Base-by-base conservation (phyloP, 2,329 filamentous ascomycete species). In the Neonectria faginata region DNA sequence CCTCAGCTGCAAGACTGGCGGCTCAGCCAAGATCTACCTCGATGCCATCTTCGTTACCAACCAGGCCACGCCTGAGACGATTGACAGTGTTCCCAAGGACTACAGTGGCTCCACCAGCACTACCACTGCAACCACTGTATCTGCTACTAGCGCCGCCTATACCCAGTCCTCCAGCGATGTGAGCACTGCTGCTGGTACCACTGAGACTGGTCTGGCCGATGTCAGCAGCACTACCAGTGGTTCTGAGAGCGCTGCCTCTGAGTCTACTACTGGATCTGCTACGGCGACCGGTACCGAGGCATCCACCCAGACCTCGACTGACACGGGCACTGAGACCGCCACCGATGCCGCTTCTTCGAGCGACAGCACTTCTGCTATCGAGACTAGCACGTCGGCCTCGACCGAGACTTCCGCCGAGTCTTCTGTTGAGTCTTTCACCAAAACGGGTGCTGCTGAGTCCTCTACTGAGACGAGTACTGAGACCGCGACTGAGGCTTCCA, bases 1-100 rank as follows among this genome's bases (percentile, higher is more conserved):
- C 16, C 59, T 71, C 3, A 62, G 48, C 1, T 72, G 70, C 31
- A 22, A 12, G 4, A 31, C n/a, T 6, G 62, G 68, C 5, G 62
- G 56, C 2, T 14, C 54, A 1, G 65, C 67, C 0, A 6, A 39
- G 0, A 45, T 72, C 11, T 60, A 69, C 10, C 33, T 72, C 1
- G 69, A 72, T 18, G 67, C 69, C 0, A 58, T 72, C 55, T 72
- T 72, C 11, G 45, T 72, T 1, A 72, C 70, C 4, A 69, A 72
- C 57, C 60, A 67, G 41, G 70, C 71, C 12, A 72, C 67, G 2
- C 62, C 64, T 5, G 64, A 57, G 14, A 70, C 53, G n/a, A 71
- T 72, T 7, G 47, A 51, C 6, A 42, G 69, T 6, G 62, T 54
- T 2, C 16, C 45, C 4, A 65, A 72, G 36, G 59, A 68, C 31